Conservation (phyloP, 305 asterid genomes). For the Rubia peregrina region DNA sequence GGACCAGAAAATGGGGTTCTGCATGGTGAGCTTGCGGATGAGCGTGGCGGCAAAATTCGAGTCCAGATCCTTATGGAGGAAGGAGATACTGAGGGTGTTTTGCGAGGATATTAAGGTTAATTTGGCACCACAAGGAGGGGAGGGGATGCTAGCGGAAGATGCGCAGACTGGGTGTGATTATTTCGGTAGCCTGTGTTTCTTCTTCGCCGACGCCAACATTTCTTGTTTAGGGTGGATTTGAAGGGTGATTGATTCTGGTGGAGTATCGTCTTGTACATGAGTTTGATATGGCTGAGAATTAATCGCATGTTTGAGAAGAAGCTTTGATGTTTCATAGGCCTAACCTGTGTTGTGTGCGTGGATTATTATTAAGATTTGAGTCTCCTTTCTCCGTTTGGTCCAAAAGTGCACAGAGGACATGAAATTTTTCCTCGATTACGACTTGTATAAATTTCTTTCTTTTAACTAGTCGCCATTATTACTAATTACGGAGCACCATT, state of each 20-base stretch:
- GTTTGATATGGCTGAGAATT: not conserved
- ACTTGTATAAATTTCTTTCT: no score
- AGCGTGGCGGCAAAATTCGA: conserved; percentile 5
- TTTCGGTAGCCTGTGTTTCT: not conserved
- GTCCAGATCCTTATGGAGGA: conserved; percentile 9
- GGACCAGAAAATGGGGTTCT: conserved; percentile 22
- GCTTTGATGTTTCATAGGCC: not conserved
- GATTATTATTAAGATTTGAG: no score
- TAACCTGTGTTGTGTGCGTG: not conserved
- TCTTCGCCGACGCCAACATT: not conserved
- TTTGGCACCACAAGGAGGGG: not conserved
- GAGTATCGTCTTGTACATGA: not conserved
- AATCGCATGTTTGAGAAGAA: not conserved
- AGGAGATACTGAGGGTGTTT: conserved; percentile 14
- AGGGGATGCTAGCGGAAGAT: conserved; percentile 9
- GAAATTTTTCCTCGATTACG: no score
- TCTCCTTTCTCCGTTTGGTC: no score
- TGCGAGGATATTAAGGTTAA: conserved; percentile 17
- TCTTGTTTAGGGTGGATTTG: not conserved
- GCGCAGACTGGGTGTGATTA: not conserved
- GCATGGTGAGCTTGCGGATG: conserved; percentile 19
- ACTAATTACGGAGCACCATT: no score
- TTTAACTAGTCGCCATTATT: no score
- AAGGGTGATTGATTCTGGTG: not conserved
- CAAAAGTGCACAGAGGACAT: no score